These are phyloP conservation scores for Rhododendron kiyosumense DNA, from an alignment of 148 eudicot genomes.

Conservation along the genomic window DNA sequence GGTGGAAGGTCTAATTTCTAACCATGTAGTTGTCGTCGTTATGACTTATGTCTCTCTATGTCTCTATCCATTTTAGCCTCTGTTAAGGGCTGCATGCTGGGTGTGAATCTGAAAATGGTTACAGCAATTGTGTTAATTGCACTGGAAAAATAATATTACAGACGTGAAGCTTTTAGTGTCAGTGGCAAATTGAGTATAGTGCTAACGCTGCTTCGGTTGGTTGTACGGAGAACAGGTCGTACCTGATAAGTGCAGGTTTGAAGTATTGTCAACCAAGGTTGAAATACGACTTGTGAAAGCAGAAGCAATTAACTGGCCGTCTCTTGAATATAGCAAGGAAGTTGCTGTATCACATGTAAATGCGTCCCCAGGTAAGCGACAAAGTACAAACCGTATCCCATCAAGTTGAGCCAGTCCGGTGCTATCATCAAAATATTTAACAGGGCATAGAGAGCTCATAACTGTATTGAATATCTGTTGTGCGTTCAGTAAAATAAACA, in stretches of 20 bases:
- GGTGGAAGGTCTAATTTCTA: background rate
- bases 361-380: slow-evolving; percentile 7
- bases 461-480: background rate
- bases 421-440: background rate
- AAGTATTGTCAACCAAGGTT: slow-evolving; percentile 24
- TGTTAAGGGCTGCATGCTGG: background rate
- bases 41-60: background rate
- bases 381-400: background rate
- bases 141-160: background rate
- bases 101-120: background rate
- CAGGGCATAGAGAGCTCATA: background rate
- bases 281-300: slow-evolving; percentile 19
- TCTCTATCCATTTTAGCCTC: background rate
- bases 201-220: background rate
- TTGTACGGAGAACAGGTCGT: slow-evolving; percentile 17
- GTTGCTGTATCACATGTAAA: slow-evolving; percentile 2
- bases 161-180: background rate
- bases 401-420: background rate
- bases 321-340: slow-evolving; percentile 23
- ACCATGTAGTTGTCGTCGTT: too few species aligned
- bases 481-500: background rate
- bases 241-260: slow-evolving; percentile 20
- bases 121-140: background rate
- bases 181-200: background rate
- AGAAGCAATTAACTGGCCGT: slow-evolving; percentile 19